Evolutionary conservation across 1,139 yeast genomes (phyloP).

Genomic region (Protomyces inundatus): DNA sequence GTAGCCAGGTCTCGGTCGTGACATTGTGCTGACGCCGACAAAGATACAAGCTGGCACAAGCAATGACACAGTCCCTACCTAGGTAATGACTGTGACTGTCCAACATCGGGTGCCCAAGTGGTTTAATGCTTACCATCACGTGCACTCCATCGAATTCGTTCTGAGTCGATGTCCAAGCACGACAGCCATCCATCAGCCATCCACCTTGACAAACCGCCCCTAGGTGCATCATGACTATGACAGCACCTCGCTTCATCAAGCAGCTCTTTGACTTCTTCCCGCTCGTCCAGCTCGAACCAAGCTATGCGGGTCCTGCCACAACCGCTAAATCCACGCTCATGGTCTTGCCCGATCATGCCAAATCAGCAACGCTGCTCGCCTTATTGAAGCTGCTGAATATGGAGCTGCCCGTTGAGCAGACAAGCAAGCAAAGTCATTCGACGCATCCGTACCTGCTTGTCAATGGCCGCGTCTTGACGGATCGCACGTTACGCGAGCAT

Average conservation of each 20-base stretch:
- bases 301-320: background rate
- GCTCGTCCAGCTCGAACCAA: constrained; percentile 5
- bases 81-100: no score
- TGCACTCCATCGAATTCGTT: no score
- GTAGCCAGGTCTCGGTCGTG: no score
- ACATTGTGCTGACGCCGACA: no score
- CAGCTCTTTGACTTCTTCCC: constrained; percentile 13
- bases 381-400: background rate
- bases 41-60: no score
- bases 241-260: constrained; percentile 14
- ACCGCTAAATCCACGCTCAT: background rate
- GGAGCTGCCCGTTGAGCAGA: background rate
- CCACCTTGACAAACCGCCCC: no score
- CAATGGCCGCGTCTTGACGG: background rate
- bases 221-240: background rate
- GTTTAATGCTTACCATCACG: no score
- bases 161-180: no score
- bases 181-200: no score
- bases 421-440: background rate
- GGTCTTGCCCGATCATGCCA: background rate
- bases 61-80: no score
- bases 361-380: background rate
- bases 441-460: background rate
- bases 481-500: background rate
- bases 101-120: no score